These are phyloP conservation scores for Citeromyces hawaiiensis DNA, from an alignment of 1,139 yeast species.

Conservation along the genomic window DNA sequence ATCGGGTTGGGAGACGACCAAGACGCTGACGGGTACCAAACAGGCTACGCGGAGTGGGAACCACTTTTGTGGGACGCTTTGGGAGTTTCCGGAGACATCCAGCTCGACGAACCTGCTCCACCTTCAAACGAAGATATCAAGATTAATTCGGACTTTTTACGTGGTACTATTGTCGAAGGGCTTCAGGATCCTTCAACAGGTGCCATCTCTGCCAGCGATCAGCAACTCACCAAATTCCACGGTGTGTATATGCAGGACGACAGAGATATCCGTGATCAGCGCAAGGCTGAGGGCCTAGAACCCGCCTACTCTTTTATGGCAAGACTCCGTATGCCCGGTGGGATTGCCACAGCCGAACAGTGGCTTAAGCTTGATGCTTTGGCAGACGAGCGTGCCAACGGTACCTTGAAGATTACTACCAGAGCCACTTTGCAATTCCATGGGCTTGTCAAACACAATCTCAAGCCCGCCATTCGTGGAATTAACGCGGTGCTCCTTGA, in stretches of 20 bases:
- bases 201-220: conserved; percentile 85
- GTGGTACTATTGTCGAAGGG: conserved; percentile 92
- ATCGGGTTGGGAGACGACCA: conserved; percentile 93
- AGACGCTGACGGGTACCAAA: conserved; percentile 89
- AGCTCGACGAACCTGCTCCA: conserved; percentile 85
- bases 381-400: conserved; percentile 78
- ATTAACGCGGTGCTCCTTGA: conserved; percentile 87
- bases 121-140: conserved; percentile 94
- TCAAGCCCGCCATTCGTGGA: conserved; percentile 86
- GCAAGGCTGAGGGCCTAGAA: conserved; percentile 85
- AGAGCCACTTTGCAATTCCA: conserved; percentile 97
- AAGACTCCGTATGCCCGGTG: conserved; percentile 91
- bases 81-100: conserved; percentile 74
- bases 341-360: conserved; percentile 77
- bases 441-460: conserved; percentile 82
- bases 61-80: conserved; percentile 75
- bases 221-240: conserved; percentile 92
- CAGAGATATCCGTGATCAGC: conserved; percentile 87
- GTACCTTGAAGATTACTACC: conserved; percentile 87
- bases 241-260: conserved; percentile 99
- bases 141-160: conserved; percentile 67
- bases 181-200: conserved; percentile 77
- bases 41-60: conserved; percentile 86
- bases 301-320: conserved; percentile 97
- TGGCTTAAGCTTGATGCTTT: conserved; percentile 80